These are phyloP conservation scores for Hanseniaspora nectarophila DNA, from an alignment of 805 yeast species.

Conservation along the genomic window DNA sequence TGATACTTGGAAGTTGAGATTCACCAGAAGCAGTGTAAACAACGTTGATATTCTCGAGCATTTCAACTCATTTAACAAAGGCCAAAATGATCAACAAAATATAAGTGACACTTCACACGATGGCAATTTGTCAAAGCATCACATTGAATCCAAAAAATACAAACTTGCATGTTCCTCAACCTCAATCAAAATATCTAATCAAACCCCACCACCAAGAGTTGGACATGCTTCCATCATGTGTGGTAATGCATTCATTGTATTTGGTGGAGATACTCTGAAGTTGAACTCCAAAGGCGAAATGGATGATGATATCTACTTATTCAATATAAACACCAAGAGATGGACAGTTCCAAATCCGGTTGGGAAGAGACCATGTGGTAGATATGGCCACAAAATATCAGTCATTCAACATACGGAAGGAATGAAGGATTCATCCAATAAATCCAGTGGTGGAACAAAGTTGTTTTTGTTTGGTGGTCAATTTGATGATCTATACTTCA, in stretches of 20 bases:
- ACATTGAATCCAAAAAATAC: conserved; percentile 2
- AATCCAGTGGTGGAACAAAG: conserved; percentile 40
- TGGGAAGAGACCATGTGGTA: conserved; percentile 73
- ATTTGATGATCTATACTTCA: conserved; percentile 66
- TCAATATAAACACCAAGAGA: conserved; percentile 62
- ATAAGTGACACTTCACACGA: conserved; percentile 19
- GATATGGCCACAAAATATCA: conserved; percentile 87
- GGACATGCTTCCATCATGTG: conserved; percentile 88
- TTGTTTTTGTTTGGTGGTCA: conserved; percentile 92
- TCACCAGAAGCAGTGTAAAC: conserved; percentile 8
- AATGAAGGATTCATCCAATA: not conserved
- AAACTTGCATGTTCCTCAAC: conserved; percentile 32
- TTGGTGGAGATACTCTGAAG: conserved; percentile 89
- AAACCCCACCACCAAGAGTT: conserved; percentile 88
- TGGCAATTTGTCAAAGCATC: not conserved
- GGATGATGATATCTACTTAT: conserved; percentile 81
- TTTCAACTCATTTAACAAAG: not conserved
- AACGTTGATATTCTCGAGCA: not conserved
- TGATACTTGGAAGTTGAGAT: conserved; percentile 79
- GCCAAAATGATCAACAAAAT: conserved; percentile 28
- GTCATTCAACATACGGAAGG: conserved; percentile 39
- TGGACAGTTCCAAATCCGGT: conserved; percentile 70
- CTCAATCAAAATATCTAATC: conserved; percentile 58
- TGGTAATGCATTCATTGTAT: conserved; percentile 88
- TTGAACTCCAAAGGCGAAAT: conserved; percentile 67